Conservation (phyloP, 805 yeast species). For the baker's yeast (Saccharomyces cerevisiae) region DNA sequence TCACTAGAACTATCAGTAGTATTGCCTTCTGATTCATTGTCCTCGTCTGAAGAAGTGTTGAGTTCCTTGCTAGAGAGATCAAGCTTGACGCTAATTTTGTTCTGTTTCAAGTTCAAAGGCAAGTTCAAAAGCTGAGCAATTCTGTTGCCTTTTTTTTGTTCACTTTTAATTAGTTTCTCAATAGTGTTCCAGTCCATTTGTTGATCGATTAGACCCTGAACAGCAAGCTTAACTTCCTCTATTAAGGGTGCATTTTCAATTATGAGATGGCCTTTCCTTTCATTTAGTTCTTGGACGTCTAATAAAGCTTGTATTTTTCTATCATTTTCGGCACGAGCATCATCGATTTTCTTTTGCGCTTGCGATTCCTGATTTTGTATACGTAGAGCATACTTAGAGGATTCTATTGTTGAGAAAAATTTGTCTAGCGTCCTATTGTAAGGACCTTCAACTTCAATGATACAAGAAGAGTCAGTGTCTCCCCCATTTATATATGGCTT, state of each 20-base stretch:
- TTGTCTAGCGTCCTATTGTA: conserved; percentile 77
- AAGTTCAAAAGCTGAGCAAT: conserved; percentile 54
- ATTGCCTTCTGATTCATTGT: conserved; percentile 14
- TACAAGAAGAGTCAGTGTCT: conserved; percentile 26
- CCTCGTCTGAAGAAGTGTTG: conserved; percentile 12
- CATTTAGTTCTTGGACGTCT: conserved; percentile 54
- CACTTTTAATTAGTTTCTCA: conserved; percentile 62
- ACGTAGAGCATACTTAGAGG: conserved; percentile 65
- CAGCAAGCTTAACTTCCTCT: conserved; percentile 60
- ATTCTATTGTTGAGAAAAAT: conserved; percentile 78
- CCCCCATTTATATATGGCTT: conserved; percentile 38
- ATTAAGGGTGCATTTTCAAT: conserved; percentile 61
- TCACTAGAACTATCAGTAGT: conserved; percentile 7
- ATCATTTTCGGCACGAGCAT: conserved; percentile 66
- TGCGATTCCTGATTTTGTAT: conserved; percentile 69
- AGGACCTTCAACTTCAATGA: conserved; percentile 43
- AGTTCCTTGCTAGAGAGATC: conserved; percentile 25
- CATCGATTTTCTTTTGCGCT: conserved; percentile 65
- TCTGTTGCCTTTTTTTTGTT: conserved; percentile 55
- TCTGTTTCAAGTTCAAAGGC: conserved; percentile 64
- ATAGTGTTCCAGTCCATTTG: conserved; percentile 94
- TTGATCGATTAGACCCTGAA: conserved; percentile 60
- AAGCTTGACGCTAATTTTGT: conserved; percentile 54
- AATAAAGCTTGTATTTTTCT: conserved; percentile 59
- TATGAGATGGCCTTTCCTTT: conserved; percentile 63